Evolutionary conservation across 306 rosid species (phyloP), one percentile per base, ranked within the genome.

Genomic region (Quercus ilex): DNA sequence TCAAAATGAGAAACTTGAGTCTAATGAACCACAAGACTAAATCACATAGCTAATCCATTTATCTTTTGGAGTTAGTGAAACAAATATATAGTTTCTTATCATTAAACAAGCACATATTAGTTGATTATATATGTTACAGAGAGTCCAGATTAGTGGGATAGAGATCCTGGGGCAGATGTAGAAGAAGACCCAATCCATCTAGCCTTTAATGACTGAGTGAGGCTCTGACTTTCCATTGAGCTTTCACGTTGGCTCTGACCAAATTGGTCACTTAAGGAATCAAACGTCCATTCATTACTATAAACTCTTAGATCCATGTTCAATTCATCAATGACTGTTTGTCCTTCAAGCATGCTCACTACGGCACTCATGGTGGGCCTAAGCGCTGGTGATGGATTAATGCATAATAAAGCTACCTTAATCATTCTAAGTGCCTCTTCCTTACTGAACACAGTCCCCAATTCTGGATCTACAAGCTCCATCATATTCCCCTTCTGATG

Each of bases 331-430:
- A 89, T 80, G 41, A n/a, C 46, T 2, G 35, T 69, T 79, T 74
- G 79, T 55, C 88, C 92, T 83, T 87, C 88, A 11, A 91, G 93
- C 92, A 91, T 91, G 82, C 83, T 88, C 71, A 88, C 88, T 74
- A 84, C 96, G 67, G 82, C 81, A 21, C 93, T 88, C 91, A 91
- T 91, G n/a, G 78, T 53, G 28, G 94, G 94, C 72, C 94, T 80
- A 25, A 79, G 72, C 4, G 87, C 87, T 0, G 93, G 87, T 0
- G 91, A 83, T 19, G 74, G 38, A 71, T 84, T 73, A 0, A 89
- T 81, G 85, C 97, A 90, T 13, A 85, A 57, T 3, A 92, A 73
- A 75, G 92, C 94, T 25, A 87, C 90, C 83, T 88, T 87, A 57
- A 84, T 35, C 89, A 83, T 46, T 65, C 49, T 74, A 31, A 74